Evolutionary conservation across 495 filamentous ascomycete species (phyloP), one percentile per base, ranked within the genome.

Genomic region (Monascus purpureus): DNA sequence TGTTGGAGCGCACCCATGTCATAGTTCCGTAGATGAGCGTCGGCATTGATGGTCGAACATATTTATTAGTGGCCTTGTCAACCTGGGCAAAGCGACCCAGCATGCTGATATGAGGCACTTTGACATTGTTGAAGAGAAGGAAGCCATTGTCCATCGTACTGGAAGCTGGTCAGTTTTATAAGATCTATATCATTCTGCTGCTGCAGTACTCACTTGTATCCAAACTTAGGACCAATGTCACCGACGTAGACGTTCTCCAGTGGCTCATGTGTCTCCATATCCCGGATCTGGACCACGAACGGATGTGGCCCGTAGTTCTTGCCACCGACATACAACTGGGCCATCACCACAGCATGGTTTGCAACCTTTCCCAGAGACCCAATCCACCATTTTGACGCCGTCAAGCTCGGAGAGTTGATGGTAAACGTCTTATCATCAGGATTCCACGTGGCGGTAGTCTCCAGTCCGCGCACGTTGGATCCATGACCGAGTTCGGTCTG

Each of bases 341-440:
- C 80, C 72, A 82, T 76, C 1, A 85, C 80, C 16, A 77, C 69
- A 0, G 80, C 78, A 52, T 82, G 68, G 39, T 80, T 84, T 13
- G 80, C 78, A 7, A 73, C 71, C n/a, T 71, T 53, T 28, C 80
- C 80, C 4, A 82, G 59, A 15, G 73, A 75, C 0, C 80, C 80
- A 43, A 82, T 80, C 80, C 80, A 84, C 78, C 77, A 85, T 47
- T 85, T 85, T 23, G 71, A 72, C 11, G 75, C 65, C 7, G 77
- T 82, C 33, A 80, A 55, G 32, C 65, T 55, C 0, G 80, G 80
- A 0, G 74, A 77, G 42, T 78, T 68, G 29, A 85, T 67, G 28
- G 59, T 71, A 51, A 82, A 83, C 4, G 72, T 77, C 53, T 79
- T 73, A 42, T 77, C 68, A 9, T 70, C 53, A 2, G 65, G 46